A percentile compares a stretch with the other conserved stretches of the same genome.
Evolutionary conservation across 2,329 filamentous ascomycete genomes (phyloP).

Genomic region (Paecilomyces sp.): DNA sequence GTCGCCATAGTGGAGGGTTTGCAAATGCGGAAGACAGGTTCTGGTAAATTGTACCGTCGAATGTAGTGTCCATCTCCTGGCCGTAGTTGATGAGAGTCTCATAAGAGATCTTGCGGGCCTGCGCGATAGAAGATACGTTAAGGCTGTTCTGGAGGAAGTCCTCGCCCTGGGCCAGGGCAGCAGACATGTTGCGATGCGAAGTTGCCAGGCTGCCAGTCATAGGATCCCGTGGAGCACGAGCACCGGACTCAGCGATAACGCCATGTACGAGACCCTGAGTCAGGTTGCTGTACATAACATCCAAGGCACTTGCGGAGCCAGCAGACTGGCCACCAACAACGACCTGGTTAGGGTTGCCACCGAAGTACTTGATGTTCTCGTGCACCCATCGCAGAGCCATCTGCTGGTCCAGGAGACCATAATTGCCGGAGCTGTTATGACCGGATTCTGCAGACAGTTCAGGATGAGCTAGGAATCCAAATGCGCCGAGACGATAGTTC

Average conservation of each 20-base stretch:
- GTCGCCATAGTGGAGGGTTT: constrained; percentile 19
- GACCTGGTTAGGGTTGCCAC: constrained; percentile 14
- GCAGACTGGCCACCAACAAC: constrained; percentile 23
- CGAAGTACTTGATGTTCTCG: constrained; percentile 14
- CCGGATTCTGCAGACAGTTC: constrained; percentile 15
- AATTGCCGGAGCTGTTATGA: constrained; percentile 21
- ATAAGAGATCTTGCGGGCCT: constrained; percentile 33
- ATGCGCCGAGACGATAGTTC: constrained; percentile 20
- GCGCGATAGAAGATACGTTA: constrained; percentile 33
- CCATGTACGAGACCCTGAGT: constrained; percentile 15
- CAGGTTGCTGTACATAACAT: constrained; percentile 19
- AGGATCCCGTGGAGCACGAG: constrained; percentile 20
- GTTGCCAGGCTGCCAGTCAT: constrained; percentile 18
- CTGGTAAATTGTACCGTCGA: constrained; percentile 15
- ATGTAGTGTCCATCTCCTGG: constrained; percentile 12
- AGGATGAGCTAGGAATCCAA: constrained; percentile 20
- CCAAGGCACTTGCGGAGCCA: constrained; percentile 20
- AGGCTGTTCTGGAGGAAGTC: constrained; percentile 27
- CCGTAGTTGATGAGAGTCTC: constrained; percentile 24
- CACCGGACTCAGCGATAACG: constrained; percentile 26
- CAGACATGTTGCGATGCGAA: constrained; percentile 14
- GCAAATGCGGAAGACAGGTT: constrained; percentile 9
- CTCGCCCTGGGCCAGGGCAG: constrained; percentile 15
- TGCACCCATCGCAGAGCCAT: constrained; percentile 15
- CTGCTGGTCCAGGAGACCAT: constrained; percentile 18